Evolutionary conservation across 2,329 filamentous ascomycete species (phyloP).

Genomic region (Colletotrichum sp.): DNA sequence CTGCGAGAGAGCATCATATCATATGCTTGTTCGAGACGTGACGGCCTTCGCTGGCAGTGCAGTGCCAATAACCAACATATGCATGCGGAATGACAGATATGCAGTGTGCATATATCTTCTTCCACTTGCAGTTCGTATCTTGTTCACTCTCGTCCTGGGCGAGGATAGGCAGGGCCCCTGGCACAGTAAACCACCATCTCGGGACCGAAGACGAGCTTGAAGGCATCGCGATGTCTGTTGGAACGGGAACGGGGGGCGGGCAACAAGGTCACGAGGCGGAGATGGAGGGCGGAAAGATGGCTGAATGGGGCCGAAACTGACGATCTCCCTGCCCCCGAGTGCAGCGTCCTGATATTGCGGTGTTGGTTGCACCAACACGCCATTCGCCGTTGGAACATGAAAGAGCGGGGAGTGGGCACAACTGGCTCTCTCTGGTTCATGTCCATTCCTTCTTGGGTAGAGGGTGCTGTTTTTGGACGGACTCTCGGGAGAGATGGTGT

Average conservation of each 20-base stretch:
- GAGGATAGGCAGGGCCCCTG: not conserved
- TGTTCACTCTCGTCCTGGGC: not conserved
- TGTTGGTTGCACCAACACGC: not conserved
- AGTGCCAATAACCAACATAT: not conserved
- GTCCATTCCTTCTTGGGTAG: not conserved
- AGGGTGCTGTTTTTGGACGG: not conserved
- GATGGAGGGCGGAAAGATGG: not conserved
- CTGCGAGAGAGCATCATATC: not conserved
- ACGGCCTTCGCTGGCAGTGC: not conserved
- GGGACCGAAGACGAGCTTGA: not conserved
- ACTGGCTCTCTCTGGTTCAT: not conserved
- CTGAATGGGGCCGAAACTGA: not conserved
- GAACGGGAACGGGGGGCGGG: not conserved
- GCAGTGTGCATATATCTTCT: not conserved
- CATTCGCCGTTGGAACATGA: not conserved
- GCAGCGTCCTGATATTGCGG: not conserved
- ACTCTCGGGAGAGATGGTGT: not conserved
- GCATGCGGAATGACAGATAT: not conserved
- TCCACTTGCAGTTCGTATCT: not conserved
- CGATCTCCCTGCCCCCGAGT: not conserved
- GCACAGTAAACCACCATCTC: not conserved
- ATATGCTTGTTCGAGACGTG: not conserved
- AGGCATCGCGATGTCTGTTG: not conserved
- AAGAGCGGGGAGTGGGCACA: not conserved
- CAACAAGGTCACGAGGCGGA: not conserved